Evolutionary conservation across 106 monocot species (phyloP), one percentile per base, ranked within the genome.

Genomic region (Narthecium ossifragum): DNA sequence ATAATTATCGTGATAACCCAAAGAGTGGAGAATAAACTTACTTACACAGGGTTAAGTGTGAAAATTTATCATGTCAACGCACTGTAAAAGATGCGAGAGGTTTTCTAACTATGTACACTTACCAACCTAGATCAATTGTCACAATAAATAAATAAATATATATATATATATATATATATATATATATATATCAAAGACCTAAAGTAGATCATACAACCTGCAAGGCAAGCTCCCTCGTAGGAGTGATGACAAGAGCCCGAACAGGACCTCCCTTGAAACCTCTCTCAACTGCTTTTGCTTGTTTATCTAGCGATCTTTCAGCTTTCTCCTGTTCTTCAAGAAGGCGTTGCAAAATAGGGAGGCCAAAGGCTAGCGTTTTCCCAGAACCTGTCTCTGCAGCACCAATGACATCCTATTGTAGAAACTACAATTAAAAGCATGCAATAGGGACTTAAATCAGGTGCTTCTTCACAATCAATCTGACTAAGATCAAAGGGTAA

Each of bases 361-460:
- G 57, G 13, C 91, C 98, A 79, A 91, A 98, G 8, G 98, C 98
- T 67, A 98, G 87, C 28, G 98, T 98, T 70, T 98, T 98, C 24
- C 98, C 91, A 10, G 98, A 98, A 24, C 98, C 98, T 21, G 98
- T 98, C 74, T 91, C 91, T 9, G 98, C 98, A n/a, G 98, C 98
- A 81, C 98, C 98, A 72, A 98, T 81, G 9, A 94, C 86, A 90
- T 94, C 94, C 94, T 94, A 51, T 37, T 18, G 11, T 17, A 31
- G 33, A 68, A 43, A 21, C 18, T 36, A 32, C 11, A 43, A 57
- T 31, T 37, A 52, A 31, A 37, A 51, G 46, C 9, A n/a, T n/a
- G n/a, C n/a, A n/a, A n/a, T n/a, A n/a, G n/a, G n/a, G n/a, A n/a
- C n/a, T n/a, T n/a, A n/a, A n/a, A n/a, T n/a, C n/a, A n/a, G n/a